phyloP scores from a whole-genome alignment of 805 yeast species.

The Brettanomyces custersianus region DNA sequence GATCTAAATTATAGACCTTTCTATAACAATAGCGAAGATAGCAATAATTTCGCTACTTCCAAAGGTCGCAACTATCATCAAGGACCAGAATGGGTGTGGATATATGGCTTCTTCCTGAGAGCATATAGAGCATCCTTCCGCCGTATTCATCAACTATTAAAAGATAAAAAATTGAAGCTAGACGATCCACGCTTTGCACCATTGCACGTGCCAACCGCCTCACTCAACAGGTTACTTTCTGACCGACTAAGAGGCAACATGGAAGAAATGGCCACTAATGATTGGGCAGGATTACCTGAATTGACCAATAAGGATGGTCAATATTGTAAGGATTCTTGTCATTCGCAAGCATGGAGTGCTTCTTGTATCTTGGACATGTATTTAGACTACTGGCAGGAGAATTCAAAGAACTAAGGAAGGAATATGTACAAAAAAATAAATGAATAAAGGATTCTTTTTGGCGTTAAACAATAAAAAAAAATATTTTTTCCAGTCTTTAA shows the following conservation, averaged over 20 bases:
- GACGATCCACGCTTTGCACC: too few species aligned
- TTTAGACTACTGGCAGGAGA: conserved; percentile 45
- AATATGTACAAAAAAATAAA: not conserved
- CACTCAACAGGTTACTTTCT: conserved; percentile 41
- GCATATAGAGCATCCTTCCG: too few species aligned
- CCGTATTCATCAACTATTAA: too few species aligned
- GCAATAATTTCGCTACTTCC: conserved; percentile 80
- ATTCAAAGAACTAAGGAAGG: not conserved
- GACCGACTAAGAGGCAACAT: conserved; percentile 55
- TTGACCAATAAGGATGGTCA: conserved; percentile 84
- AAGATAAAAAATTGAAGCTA: too few species aligned
- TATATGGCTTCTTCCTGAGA: conserved; percentile 76
- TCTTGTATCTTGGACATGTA: conserved; percentile 78
- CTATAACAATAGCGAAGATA: conserved; percentile 73
- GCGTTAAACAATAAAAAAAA: too few species aligned
- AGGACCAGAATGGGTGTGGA: conserved; percentile 99
- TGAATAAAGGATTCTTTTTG: not conserved
- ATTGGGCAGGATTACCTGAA: conserved; percentile 93
- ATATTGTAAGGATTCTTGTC: conserved; percentile 77
- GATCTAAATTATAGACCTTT: conserved; percentile 90
- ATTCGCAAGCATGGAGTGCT: conserved; percentile 96
- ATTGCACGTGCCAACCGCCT: conserved; percentile 22
- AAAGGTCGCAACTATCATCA: conserved; percentile 97
- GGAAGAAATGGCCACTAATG: conserved; percentile 61
- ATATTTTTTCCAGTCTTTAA: not conserved